Conservation (phyloP, 78 protist genomes). For the Cavenderia fasciculata region DNA sequence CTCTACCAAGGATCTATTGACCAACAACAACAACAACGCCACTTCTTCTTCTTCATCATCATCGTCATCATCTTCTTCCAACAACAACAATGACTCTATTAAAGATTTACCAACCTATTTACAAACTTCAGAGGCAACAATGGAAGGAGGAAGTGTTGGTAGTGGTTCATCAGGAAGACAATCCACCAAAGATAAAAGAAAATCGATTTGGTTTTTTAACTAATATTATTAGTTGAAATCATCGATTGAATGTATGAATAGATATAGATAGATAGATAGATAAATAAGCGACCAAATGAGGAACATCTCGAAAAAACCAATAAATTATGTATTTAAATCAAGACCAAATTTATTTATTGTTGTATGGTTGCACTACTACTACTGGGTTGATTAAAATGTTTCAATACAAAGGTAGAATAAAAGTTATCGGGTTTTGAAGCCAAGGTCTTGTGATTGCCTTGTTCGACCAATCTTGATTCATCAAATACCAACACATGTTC, state of each 20-base stretch:
- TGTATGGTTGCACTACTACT: not conserved
- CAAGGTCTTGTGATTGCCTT: constrained; percentile 16
- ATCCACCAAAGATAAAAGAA: not conserved
- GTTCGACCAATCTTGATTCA: constrained; percentile 25
- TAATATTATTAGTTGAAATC: too few relatives aligned
- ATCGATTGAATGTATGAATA: too few relatives aligned
- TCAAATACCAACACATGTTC: constrained; percentile 59
- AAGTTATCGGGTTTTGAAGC: not conserved
- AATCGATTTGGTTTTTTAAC: constrained; percentile 19
- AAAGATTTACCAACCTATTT: constrained; percentile 1
- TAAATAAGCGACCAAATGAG: too few relatives aligned
- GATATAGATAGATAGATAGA: too few relatives aligned
- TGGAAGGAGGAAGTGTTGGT: not conserved
- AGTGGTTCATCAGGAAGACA: not conserved
- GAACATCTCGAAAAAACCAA: too few relatives aligned
- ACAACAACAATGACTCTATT: not conserved
- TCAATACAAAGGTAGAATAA: too few relatives aligned
- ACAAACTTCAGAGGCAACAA: constrained; percentile 7
- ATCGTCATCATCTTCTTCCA: too few relatives aligned
- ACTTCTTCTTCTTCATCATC: too few relatives aligned
- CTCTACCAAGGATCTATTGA: too few relatives aligned
- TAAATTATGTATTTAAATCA: too few relatives aligned
- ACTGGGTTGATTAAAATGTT: not conserved
- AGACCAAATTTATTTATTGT: not conserved
- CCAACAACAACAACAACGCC: too few relatives aligned